These are phyloP conservation scores for Blastobotrys petasosporus DNA, from an alignment of 1,139 yeast genomes.

Conservation along the genomic window DNA sequence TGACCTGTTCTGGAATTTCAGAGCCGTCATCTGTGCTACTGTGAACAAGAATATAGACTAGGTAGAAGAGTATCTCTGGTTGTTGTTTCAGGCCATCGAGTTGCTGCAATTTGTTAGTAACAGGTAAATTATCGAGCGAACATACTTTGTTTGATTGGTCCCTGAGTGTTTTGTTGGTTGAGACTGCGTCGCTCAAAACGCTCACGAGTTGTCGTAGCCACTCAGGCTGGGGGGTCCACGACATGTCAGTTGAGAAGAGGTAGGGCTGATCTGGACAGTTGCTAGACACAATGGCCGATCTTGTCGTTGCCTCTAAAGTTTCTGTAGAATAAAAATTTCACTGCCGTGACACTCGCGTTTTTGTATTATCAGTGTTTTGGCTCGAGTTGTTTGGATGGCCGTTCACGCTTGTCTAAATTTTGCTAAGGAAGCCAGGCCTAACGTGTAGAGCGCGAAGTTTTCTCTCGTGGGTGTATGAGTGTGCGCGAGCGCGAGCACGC, in stretches of 20 bases:
- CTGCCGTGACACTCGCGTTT: too few relatives aligned
- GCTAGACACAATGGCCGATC: too few relatives aligned
- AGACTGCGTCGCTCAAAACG: slow-evolving; percentile 61
- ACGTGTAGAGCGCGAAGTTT: not conserved
- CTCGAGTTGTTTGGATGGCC: too few relatives aligned
- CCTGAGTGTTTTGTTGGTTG: slow-evolving; percentile 50
- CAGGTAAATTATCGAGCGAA: not conserved
- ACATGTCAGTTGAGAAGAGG: slow-evolving; percentile 12
- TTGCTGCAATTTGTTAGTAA: slow-evolving; percentile 36
- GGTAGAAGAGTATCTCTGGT: slow-evolving; percentile 74
- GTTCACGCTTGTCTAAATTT: too few relatives aligned
- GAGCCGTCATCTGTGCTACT: slow-evolving; percentile 41
- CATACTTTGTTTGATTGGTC: slow-evolving; percentile 41
- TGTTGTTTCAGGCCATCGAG: slow-evolving; percentile 60
- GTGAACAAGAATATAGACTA: slow-evolving; percentile 57
- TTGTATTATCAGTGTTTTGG: too few relatives aligned
- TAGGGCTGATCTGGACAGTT: too few relatives aligned
- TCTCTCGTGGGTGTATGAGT: not conserved
- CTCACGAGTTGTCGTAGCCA: slow-evolving; percentile 57
- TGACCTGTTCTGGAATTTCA: slow-evolving; percentile 42
- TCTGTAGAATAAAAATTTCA: too few relatives aligned
- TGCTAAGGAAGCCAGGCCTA: too few relatives aligned
- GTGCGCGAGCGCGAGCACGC: too few relatives aligned
- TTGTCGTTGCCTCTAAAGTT: too few relatives aligned
- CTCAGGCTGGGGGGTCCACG: slow-evolving; percentile 60